phyloP scores from a whole-genome alignment of 768 basidiomycete species.

The Tricholoma sp. region DNA sequence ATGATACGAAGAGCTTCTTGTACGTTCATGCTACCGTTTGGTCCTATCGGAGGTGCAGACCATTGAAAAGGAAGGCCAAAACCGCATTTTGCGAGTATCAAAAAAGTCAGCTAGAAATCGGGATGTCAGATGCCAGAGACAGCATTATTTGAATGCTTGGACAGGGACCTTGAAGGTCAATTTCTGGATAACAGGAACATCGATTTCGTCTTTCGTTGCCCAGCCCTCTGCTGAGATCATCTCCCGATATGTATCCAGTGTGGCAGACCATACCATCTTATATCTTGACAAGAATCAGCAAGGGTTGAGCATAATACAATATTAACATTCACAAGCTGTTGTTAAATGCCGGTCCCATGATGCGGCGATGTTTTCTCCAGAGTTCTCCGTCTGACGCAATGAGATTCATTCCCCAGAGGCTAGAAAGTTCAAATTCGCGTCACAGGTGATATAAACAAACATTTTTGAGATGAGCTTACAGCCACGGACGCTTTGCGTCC shows the following conservation, averaged over 20 bases:
- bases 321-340: slow-evolving; percentile 29
- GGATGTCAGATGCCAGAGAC: neutral
- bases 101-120: slow-evolving; percentile 32
- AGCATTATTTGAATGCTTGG: neutral
- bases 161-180: slow-evolving; percentile 27
- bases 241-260: slow-evolving; percentile 25
- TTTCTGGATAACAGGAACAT: slow-evolving; percentile 21
- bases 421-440: slow-evolving; percentile 20
- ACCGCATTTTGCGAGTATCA: slow-evolving; percentile 40
- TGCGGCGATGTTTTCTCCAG: slow-evolving; percentile 42
- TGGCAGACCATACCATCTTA: slow-evolving; percentile 31
- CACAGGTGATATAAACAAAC: slow-evolving; percentile 15
- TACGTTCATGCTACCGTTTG: slow-evolving; percentile 33
- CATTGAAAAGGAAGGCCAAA: slow-evolving; percentile 42
- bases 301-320: neutral
- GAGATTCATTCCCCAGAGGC: slow-evolving; percentile 43
- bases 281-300: slow-evolving; percentile 19
- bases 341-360: slow-evolving; percentile 41
- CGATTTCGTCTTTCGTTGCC: slow-evolving; percentile 12
- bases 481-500: slow-evolving; percentile 22
- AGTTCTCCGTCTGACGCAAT: slow-evolving; percentile 37
- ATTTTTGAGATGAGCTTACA: slow-evolving; percentile 21
- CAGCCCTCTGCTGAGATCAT: slow-evolving; percentile 29
- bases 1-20: slow-evolving; percentile 33
- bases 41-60: slow-evolving; percentile 30